phyloP scores from a whole-genome alignment of 768 basidiomycete species.

The Suillus placidus region DNA sequence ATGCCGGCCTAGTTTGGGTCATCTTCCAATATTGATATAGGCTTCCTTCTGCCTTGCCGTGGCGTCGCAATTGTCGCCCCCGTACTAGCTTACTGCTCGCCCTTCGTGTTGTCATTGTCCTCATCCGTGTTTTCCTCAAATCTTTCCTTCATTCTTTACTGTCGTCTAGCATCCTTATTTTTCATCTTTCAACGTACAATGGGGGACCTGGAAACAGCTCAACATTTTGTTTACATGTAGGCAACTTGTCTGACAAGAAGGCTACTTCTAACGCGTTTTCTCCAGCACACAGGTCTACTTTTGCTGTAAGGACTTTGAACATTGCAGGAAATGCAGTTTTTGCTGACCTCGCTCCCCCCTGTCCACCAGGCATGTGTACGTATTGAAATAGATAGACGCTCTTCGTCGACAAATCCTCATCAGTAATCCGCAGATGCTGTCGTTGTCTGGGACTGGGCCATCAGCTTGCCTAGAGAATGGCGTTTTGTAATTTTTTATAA shows the following conservation, averaged over 20 bases:
- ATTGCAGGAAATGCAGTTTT: conserved; percentile 13
- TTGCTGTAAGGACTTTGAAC: conserved; percentile 60
- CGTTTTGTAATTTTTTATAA: conserved; percentile 56
- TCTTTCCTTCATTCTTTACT: conserved; percentile 14
- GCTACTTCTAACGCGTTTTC: conserved; percentile 17
- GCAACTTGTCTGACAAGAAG: conserved; percentile 22
- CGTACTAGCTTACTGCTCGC: background rate
- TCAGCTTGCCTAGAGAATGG: conserved; percentile 76
- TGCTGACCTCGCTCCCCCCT: conserved; percentile 34
- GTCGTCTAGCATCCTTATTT: conserved; percentile 8
- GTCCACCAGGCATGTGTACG: conserved; percentile 68
- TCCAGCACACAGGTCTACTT: conserved; percentile 73
- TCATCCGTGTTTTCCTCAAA: conserved; percentile 16
- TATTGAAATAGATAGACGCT: conserved; percentile 25
- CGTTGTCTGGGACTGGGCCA: conserved; percentile 85
- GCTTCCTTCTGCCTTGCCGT: conserved; percentile 28
- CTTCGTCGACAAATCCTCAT: conserved; percentile 1
- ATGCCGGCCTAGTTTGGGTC: conserved; percentile 12
- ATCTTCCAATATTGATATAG: conserved; percentile 26
- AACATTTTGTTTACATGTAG: conserved; percentile 77
- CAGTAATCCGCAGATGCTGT: conserved; percentile 61
- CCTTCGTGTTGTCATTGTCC: background rate
- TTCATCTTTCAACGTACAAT: conserved; percentile 33
- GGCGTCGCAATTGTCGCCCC: conserved; percentile 7
- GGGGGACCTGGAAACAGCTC: conserved; percentile 57